A percentile compares a stretch with the other conserved stretches of the same genome.
Conservation (phyloP, 1,139 yeast genomes). For the Trichomonascaceae sp. region DNA sequence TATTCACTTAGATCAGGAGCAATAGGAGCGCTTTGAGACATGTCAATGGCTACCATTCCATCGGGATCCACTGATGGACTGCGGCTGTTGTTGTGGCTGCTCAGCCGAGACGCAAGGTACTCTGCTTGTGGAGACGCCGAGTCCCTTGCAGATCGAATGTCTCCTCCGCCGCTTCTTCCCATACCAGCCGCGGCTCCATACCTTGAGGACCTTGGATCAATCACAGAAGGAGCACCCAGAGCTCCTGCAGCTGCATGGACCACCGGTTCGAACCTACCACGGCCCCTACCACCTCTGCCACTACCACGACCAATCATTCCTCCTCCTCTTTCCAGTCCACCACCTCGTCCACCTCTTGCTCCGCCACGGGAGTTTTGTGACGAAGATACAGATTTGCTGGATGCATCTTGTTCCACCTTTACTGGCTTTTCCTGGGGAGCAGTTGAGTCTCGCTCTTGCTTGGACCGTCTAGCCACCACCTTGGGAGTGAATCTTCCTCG, state of each 20-base stretch:
- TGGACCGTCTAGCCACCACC: slow-evolving; percentile 65
- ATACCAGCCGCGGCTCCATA: not conserved
- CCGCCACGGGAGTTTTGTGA: slow-evolving; percentile 6
- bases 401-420: slow-evolving; percentile 9
- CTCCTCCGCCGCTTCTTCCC: not conserved
- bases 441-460: slow-evolving; percentile 69
- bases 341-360: slow-evolving; percentile 11
- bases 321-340: slow-evolving; percentile 6
- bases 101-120: slow-evolving; percentile 5
- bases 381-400: slow-evolving; percentile 1
- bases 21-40: slow-evolving; percentile 13
- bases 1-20: slow-evolving; percentile 15
- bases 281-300: slow-evolving; percentile 16
- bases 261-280: slow-evolving; percentile 23
- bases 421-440: slow-evolving; percentile 46
- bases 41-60: slow-evolving; percentile 15
- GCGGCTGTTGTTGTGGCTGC: slow-evolving; percentile 11
- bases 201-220: slow-evolving; percentile 7
- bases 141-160: not conserved
- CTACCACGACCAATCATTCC: slow-evolving; percentile 6
- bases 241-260: slow-evolving; percentile 23
- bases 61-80: slow-evolving; percentile 10
- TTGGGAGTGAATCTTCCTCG: slow-evolving; percentile 66
- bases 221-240: slow-evolving; percentile 19
- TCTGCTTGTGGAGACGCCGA: not conserved